A percentile compares a stretch with the other conserved stretches of the same genome.
phyloP scores from a whole-genome alignment of 345 rosid species.

The Eucalyptus cloeziana region DNA sequence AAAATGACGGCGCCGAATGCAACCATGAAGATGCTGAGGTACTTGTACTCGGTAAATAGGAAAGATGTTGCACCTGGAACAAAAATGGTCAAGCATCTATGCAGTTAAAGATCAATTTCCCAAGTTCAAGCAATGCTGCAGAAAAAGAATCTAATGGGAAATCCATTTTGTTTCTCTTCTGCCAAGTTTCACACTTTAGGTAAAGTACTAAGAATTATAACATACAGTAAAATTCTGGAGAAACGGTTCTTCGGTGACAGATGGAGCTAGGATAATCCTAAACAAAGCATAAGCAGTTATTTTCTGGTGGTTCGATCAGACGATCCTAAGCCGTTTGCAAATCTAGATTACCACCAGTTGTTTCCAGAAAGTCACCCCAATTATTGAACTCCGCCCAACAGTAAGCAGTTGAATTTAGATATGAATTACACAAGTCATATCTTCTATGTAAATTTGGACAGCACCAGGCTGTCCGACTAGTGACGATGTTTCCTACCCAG shows the following conservation, averaged over 20 bases:
- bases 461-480: background rate
- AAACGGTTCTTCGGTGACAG: background rate
- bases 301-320: background rate
- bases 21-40: conserved; percentile 40
- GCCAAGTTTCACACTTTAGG: background rate
- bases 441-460: background rate
- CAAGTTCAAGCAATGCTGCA: background rate
- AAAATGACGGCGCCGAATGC: conserved; percentile 33
- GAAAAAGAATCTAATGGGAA: background rate
- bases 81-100: background rate
- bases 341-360: background rate
- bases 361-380: background rate
- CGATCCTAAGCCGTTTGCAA: background rate
- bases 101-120: background rate
- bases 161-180: background rate
- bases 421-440: background rate
- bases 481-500: background rate
- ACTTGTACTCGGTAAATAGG: conserved; percentile 45
- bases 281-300: background rate
- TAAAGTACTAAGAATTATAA: background rate
- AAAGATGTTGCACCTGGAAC: conserved; percentile 55
- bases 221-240: background rate
- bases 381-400: background rate
- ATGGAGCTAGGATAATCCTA: background rate
- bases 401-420: background rate